Evolutionary conservation across 1,139 yeast species (phyloP).

Genomic region (Diutina sp.): DNA sequence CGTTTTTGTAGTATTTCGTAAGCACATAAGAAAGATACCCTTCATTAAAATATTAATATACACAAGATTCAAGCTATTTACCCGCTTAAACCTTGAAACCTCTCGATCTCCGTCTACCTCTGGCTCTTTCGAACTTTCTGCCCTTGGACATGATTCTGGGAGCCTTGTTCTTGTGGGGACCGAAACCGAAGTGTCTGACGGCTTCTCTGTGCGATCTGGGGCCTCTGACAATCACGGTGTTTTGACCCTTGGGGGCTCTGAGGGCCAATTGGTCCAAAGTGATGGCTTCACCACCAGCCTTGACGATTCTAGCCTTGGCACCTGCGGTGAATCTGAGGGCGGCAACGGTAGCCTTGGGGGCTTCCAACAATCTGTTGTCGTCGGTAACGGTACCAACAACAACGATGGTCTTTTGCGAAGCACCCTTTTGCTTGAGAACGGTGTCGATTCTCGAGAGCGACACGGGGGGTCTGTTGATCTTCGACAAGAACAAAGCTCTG

Average conservation of each 20-base stretch:
- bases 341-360: constrained; percentile 97
- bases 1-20: neutral
- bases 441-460: constrained; percentile 85
- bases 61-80: neutral
- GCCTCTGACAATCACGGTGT: constrained; percentile 97
- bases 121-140: constrained; percentile 99
- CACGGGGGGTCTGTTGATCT: constrained; percentile 99
- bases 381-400: constrained; percentile 99
- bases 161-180: constrained; percentile 99
- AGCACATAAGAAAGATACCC: neutral
- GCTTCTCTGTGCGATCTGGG: constrained; percentile 99
- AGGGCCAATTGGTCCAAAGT: constrained; percentile 98
- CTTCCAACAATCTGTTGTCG: constrained; percentile 84
- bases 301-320: constrained; percentile 94
- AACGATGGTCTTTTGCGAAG: constrained; percentile 86
- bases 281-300: constrained; percentile 99
- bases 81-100: constrained; percentile 94
- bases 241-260: constrained; percentile 99
- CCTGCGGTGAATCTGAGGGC: constrained; percentile 99
- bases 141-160: constrained; percentile 97
- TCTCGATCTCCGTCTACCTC: constrained; percentile 99
- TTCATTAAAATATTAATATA: constrained; percentile 1
- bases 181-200: constrained; percentile 99
- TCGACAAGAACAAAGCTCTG: constrained; percentile 89
- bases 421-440: constrained; percentile 73